Conservation (phyloP, 305 asterid genomes). For the Petunia hybrid region DNA sequence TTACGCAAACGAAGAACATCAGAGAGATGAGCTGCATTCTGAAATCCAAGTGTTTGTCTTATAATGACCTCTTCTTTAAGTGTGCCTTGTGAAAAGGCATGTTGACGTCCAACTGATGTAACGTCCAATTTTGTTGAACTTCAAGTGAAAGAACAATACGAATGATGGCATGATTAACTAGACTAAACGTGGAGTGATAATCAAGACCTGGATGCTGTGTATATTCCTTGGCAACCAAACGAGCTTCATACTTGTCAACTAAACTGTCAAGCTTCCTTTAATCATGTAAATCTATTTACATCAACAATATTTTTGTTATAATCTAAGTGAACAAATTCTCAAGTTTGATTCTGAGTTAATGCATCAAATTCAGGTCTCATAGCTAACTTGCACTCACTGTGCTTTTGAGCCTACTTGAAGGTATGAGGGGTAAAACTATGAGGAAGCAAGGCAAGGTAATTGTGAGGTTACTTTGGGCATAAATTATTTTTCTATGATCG, state of each 20-base stretch:
- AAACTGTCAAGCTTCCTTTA: neutral
- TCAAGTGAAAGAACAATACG: neutral
- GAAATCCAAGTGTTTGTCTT: too few relatives aligned
- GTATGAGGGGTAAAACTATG: neutral
- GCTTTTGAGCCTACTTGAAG: neutral
- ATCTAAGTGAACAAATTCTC: too few relatives aligned
- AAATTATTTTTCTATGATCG: neutral
- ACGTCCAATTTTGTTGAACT: neutral
- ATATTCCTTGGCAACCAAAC: neutral
- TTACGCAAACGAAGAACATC: too few relatives aligned
- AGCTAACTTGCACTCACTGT: neutral
- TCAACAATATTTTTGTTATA: too few relatives aligned
- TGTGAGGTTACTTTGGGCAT: neutral
- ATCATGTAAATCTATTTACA: too few relatives aligned
- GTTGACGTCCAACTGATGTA: neutral
- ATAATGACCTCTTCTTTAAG: neutral
- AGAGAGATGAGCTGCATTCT: too few relatives aligned
- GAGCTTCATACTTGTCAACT: neutral
- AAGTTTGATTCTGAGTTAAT: too few relatives aligned
- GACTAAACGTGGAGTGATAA: neutral
- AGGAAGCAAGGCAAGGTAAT: neutral
- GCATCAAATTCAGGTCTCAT: neutral
- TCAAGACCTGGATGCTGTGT: too few relatives aligned
- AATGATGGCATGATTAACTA: neutral
- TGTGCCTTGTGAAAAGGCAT: neutral